phyloP scores from a whole-genome alignment of 257 asterid species.

The Nicotiana tabacum region DNA sequence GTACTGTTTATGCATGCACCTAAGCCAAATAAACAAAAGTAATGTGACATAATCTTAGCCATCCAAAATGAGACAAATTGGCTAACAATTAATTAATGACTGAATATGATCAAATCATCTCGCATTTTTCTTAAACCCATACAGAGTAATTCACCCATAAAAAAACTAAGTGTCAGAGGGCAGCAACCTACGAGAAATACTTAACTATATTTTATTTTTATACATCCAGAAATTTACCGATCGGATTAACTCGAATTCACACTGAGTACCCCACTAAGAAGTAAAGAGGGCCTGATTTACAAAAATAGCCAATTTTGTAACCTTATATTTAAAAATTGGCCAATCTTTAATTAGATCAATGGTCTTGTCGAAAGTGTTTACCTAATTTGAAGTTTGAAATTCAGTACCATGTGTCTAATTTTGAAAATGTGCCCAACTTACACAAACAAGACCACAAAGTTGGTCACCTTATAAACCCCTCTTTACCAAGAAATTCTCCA shows the following conservation, averaged over 20 bases:
- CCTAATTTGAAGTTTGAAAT: too few species aligned
- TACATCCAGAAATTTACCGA: neutral
- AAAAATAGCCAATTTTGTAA: neutral
- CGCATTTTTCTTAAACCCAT: too few species aligned
- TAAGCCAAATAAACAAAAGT: too few species aligned
- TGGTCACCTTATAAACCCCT: neutral
- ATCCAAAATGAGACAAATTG: too few species aligned
- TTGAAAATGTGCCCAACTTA: neutral
- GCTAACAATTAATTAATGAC: too few species aligned
- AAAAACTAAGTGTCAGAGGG: too few species aligned
- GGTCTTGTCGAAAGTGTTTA: too few species aligned
- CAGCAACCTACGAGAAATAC: too few species aligned
- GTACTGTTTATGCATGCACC: too few species aligned
- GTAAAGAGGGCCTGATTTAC: neutral
- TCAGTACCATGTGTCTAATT: neutral
- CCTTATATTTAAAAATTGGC: neutral
- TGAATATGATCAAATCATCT: too few species aligned
- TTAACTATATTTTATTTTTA: neutral
- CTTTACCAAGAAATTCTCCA: neutral
- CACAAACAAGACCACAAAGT: neutral
- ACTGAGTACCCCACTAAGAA: neutral
- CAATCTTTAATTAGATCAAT: neutral
- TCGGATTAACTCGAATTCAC: neutral
- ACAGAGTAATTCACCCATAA: too few species aligned
- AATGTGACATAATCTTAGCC: too few species aligned